phyloP scores from a whole-genome alignment of 352 stramenopile species.

The Globisporangium abappressorium region DNA sequence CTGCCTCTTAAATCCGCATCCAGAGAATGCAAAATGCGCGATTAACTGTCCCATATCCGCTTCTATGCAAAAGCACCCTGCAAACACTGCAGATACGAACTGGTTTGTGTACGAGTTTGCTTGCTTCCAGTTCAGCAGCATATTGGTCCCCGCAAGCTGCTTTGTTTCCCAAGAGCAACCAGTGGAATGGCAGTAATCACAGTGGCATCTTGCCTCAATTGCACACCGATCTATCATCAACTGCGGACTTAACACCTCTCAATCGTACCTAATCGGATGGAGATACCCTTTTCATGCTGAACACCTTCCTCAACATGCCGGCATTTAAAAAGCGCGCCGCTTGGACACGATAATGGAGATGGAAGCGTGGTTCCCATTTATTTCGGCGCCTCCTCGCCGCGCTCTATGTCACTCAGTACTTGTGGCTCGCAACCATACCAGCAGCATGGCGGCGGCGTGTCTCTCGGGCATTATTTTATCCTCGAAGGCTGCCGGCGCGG shows the following conservation, averaged over 20 bases:
- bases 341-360: background rate
- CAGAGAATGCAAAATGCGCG: background rate
- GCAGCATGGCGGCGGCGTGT: background rate
- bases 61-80: background rate
- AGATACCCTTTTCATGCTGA: background rate
- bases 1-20: background rate
- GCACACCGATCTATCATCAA: background rate
- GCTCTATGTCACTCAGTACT: background rate
- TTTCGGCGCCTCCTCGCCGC: background rate
- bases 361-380: background rate
- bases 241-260: background rate
- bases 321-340: no score
- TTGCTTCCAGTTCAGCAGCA: background rate
- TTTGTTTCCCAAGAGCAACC: background rate
- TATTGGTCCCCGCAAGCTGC: background rate
- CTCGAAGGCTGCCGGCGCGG: background rate
- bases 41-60: background rate
- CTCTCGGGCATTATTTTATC: background rate
- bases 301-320: background rate
- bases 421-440: background rate
- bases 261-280: background rate
- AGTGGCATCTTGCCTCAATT: background rate
- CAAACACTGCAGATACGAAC: background rate
- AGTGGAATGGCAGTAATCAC: no score
- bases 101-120: background rate